Evolutionary conservation across 2,329 filamentous ascomycete genomes (phyloP), one percentile per base, ranked within the genome.

Genomic region (Pseudogymnoascus sp.): DNA sequence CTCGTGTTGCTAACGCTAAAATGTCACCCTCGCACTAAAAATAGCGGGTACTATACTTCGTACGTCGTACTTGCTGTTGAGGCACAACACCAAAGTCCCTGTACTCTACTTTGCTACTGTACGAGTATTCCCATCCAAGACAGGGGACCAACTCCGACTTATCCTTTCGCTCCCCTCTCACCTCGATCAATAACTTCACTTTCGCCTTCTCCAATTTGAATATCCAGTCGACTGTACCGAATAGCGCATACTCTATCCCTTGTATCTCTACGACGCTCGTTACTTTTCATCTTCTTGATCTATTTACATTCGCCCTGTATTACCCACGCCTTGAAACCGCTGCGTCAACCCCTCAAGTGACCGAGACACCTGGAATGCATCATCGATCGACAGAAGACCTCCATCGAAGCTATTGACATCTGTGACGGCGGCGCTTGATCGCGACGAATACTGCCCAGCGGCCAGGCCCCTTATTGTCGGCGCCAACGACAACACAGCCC

Each of bases 1-100:
- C 51, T 57, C 28, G 51, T 57, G 51, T 57, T 34, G 51, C 51
- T 10, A 57, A 57, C 51, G 28, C 51, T 57, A 57, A 57, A 57
- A 34, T 57, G 51, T 57, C 51, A 57, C 51, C 28, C 51, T 57
- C 25, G n/a, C 51, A 57, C 51, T 57, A 57, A 57, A 57, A 57
- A 57, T 57, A 57, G 51, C 51, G 51, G 51, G 51, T 57, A 57
- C 8, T 4, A 10, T 57, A 57, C 48, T 34, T 57, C 25, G 25
- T 34, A 13, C 28, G 2, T 19, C 28, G 51, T 57, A 54, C 48
- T 23, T 54, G 48, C 4, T 54, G n/a, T 4, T 54, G 48, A 54
- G n/a, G 48, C 48, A 54, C 48, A 54, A n/a, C 48, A 54, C 13
- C 8, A 31, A 25, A 31, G 48, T 34, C 48, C 48, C 25, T 31